Base-by-base conservation (phyloP, 2,329 filamentous ascomycete species). In the Cladophialophora carrionii region DNA sequence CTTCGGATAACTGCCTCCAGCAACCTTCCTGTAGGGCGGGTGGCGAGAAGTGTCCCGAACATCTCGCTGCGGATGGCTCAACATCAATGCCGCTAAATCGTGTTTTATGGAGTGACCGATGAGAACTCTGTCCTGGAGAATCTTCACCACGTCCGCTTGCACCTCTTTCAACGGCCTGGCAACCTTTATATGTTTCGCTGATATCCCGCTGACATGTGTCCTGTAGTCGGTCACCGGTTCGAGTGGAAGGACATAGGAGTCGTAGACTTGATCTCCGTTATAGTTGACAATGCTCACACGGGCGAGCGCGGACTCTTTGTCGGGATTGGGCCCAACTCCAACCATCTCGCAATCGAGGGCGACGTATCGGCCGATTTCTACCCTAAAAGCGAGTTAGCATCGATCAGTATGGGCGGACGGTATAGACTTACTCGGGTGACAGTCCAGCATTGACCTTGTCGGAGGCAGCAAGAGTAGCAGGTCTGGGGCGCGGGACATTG, bases 331-430 rank as follows among this genome's bases (percentile, higher is more conserved):
- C 0, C 86, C 85, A 0, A 96, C 87, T 55, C 94, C 95, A 29
- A 99, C 95, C 95, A 99, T 99, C 79, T 99, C 95, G 77, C 95
- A 99, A 80, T 99, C 95, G 54, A 99, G 86, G 22, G 91, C 90
- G 49, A 99, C 80, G 76, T 96, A 99, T 82, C 95, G 96, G 58
- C 94, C 95, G 22, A 93, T 80, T 60, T 92, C 86, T 41, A 89
- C 79, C 5, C 83, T 85, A 26, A 80, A 76, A 68, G 74, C 71
- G 7, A 20, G 46, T 66, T 22, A 64, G 56, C 29, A 48, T n/a
- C 46, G 9, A 17, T 22, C 26, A 52, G 17, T 24, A 8, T 17
- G 26, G 26, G 51, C 14, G 32, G 41, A 41, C 22, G 6, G 6
- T 14, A 26, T 24, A 9, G 32, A 69, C 67, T 54, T 37, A 65